phyloP scores from a whole-genome alignment of 768 basidiomycete genomes.

The Phaeolepiota aurea region DNA sequence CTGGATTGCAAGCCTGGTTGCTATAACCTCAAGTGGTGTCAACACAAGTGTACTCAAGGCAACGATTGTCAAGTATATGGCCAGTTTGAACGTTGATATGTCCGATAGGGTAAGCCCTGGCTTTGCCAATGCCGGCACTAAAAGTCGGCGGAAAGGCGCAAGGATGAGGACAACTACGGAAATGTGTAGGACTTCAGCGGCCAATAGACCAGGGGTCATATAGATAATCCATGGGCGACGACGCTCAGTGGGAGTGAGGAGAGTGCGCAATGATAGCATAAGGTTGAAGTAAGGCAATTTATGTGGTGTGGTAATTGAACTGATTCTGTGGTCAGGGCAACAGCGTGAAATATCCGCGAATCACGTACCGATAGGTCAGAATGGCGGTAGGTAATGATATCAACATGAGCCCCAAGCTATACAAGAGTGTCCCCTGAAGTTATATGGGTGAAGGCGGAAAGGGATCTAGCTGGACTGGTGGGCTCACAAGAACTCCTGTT shows the following conservation, averaged over 20 bases:
- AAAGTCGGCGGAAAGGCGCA: conserved; percentile 35
- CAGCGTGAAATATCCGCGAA: conserved; percentile 4
- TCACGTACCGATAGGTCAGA: conserved; percentile 63
- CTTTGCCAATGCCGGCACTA: conserved; percentile 31
- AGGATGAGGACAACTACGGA: conserved; percentile 37
- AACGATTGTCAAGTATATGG: conserved; percentile 50
- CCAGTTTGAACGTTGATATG: conserved; percentile 40
- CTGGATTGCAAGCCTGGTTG: conserved; percentile 74
- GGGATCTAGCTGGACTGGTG: background rate
- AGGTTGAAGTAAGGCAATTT: conserved; percentile 57
- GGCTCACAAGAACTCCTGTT: conserved; percentile 38
- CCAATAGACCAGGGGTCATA: conserved; percentile 65
- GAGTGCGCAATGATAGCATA: conserved; percentile 50
- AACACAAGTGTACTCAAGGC: conserved; percentile 49
- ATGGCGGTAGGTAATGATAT: conserved; percentile 63
- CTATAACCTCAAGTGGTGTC: conserved; percentile 74
- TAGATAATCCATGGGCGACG: conserved; percentile 75
- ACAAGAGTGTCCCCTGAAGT: conserved; percentile 47
- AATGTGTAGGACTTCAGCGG: conserved; percentile 45
- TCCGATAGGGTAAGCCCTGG: conserved; percentile 25
- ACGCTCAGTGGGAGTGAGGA: conserved; percentile 78
- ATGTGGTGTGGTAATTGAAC: conserved; percentile 79
- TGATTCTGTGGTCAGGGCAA: conserved; percentile 17
- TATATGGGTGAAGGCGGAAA: background rate
- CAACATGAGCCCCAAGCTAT: conserved; percentile 58